Percentiles rank a stretch among this genome's conserved stretches.
Conservation (phyloP, 371 early-diverging fungal genomes). For the Dichotomocladium elegans region DNA sequence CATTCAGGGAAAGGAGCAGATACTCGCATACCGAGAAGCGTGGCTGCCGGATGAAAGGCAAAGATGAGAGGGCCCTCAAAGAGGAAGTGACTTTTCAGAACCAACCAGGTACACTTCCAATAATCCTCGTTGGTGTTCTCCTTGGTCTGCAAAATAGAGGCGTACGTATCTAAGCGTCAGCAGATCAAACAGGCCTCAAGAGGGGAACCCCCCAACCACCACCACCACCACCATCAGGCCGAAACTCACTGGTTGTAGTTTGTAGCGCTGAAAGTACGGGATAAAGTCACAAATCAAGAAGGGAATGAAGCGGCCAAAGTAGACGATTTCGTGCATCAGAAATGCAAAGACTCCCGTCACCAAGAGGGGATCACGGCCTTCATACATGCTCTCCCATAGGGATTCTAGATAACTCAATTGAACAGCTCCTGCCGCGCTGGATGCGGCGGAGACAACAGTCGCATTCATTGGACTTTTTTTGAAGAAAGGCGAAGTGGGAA, state of each 20-base stretch:
- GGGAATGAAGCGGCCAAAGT: conserved; percentile 79
- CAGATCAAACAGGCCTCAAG: not conserved
- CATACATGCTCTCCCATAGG: conserved; percentile 59
- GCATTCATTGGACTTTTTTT: conserved; percentile 5
- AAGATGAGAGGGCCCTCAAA: conserved; percentile 86
- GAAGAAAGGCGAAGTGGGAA: not conserved
- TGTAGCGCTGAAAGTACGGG: conserved; percentile 21
- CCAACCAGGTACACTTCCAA: conserved; percentile 72
- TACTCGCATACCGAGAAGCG: conserved; percentile 79
- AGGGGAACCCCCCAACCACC: too few species aligned
- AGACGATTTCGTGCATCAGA: conserved; percentile 73
- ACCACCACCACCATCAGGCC: too few species aligned
- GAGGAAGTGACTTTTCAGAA: conserved; percentile 70
- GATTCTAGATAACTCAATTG: conserved; percentile 18
- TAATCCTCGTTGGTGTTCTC: conserved; percentile 61
- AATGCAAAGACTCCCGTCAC: conserved; percentile 67
- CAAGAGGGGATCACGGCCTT: conserved; percentile 65
- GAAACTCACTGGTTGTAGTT: conserved; percentile 31
- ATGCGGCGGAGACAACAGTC: conserved; percentile 1
- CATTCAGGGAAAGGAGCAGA: conserved; percentile 80
- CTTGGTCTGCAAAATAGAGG: conserved; percentile 47
- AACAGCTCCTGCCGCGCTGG: not conserved
- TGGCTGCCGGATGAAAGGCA: conserved; percentile 85
- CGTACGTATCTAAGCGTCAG: not conserved
- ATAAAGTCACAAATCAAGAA: conserved; percentile 55